These are phyloP conservation scores for Pachysandra terminalis DNA, from an alignment of 164 flowering plant species.

Conservation along the genomic window DNA sequence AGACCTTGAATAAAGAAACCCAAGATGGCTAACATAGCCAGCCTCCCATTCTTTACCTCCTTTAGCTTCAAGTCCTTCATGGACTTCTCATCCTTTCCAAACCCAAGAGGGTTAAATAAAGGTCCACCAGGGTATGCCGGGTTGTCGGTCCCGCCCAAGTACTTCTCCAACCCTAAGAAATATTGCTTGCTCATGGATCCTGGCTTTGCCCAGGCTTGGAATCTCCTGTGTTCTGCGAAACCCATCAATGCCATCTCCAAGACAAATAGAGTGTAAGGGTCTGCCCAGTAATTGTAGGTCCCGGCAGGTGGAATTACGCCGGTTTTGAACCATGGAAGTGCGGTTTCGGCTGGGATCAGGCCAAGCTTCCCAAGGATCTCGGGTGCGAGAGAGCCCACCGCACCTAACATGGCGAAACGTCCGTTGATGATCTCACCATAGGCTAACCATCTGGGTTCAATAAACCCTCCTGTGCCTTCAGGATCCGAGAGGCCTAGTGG, in stretches of 20 bases:
- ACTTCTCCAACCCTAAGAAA: conserved; percentile 81
- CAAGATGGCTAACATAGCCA: conserved; percentile 94
- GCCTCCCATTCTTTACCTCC: conserved; percentile 93
- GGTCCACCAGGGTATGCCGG: conserved; percentile 83
- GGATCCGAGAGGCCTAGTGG: conserved; percentile 96
- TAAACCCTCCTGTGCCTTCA: conserved; percentile 93
- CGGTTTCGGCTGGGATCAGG: conserved; percentile 76
- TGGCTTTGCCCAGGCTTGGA: conserved; percentile 79
- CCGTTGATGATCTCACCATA: conserved; percentile 95
- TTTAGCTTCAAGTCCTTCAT: conserved; percentile 85
- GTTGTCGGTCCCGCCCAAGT: conserved; percentile 66
- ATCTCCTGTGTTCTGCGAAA: conserved; percentile 94
- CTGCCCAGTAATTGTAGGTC: conserved; percentile 89
- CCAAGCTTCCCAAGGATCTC: conserved; percentile 73
- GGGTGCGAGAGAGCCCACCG: conserved; percentile 66
- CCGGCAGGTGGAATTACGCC: conserved; percentile 93
- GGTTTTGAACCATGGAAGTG: conserved; percentile 91
- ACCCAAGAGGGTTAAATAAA: conserved; percentile 77
- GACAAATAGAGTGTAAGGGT: conserved; percentile 80
- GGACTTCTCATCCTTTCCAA: conserved; percentile 91
- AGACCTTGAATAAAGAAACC: conserved; percentile 81
- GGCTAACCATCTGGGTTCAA: conserved; percentile 92
- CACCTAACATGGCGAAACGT: conserved; percentile 85
- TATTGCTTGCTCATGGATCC: conserved; percentile 90
- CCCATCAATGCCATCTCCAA: conserved; percentile 96